These are phyloP conservation scores for Cardiospermum halicacabum DNA, from an alignment of 345 rosid species.

Conservation along the genomic window DNA sequence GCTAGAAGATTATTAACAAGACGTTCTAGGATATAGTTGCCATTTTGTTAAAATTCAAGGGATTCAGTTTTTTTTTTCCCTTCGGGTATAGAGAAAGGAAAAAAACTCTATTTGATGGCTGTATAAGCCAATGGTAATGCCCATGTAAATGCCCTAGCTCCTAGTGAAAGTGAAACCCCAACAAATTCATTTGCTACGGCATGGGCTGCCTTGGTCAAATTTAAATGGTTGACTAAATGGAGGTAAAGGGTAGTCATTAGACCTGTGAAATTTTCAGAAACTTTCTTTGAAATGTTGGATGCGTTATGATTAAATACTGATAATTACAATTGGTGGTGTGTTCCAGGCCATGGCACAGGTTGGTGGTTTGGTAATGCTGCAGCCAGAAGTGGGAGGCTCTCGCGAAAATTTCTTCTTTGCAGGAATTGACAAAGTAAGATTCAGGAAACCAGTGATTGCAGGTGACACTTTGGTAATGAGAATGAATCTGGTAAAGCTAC, in stretches of 20 bases:
- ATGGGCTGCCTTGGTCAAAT: too few species aligned
- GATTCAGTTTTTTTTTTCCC: too few species aligned
- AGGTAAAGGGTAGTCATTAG: background rate
- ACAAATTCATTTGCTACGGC: too few species aligned
- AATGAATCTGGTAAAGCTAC: conserved; percentile 83
- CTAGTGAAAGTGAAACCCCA: too few species aligned
- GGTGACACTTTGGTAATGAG: conserved; percentile 98
- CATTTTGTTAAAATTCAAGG: too few species aligned
- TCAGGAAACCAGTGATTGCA: conserved; percentile 92
- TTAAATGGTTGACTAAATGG: background rate
- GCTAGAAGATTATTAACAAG: too few species aligned
- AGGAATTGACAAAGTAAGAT: conserved; percentile 89
- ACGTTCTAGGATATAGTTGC: too few species aligned
- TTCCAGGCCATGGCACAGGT: conserved; percentile 95
- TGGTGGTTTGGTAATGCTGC: conserved; percentile 89
- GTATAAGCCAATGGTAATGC: too few species aligned
- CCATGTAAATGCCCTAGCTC: too few species aligned
- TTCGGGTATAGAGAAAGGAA: too few species aligned
- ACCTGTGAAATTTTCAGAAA: background rate
- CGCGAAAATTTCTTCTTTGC: conserved; percentile 82
- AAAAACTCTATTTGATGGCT: too few species aligned
- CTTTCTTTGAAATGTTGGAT: background rate
- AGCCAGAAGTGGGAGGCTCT: conserved; percentile 89
- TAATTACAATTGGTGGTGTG: conserved; percentile 11
- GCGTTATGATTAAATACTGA: background rate